Conservation (phyloP, 2,329 filamentous ascomycete species). For the Aphanoascus verrucosus region DNA sequence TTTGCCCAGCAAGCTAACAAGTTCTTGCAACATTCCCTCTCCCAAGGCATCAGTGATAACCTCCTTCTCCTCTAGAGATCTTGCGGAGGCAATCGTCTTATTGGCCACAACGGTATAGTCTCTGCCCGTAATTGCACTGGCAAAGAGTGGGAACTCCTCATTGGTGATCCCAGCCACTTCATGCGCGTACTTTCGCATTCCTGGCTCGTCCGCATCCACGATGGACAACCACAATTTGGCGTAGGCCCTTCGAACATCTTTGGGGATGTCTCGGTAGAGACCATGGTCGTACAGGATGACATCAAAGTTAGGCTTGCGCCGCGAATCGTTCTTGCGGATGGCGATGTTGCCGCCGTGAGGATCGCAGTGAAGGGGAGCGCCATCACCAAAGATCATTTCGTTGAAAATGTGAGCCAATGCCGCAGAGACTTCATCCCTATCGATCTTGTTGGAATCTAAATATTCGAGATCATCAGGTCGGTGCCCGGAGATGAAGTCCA, state of each 20-base stretch:
- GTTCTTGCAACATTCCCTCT: constrained; percentile 75
- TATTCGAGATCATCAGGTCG: constrained; percentile 83
- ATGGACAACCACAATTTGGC: constrained; percentile 97
- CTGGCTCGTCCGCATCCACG: constrained; percentile 71
- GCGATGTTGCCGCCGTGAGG: constrained; percentile 95
- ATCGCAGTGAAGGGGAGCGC: constrained; percentile 87
- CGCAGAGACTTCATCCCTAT: constrained; percentile 89
- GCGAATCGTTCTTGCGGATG: constrained; percentile 61
- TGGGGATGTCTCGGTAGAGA: constrained; percentile 83
- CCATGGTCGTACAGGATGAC: constrained; percentile 95
- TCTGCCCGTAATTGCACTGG: constrained; percentile 87
- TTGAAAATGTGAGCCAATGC: constrained; percentile 89
- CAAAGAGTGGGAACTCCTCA: constrained; percentile 87
- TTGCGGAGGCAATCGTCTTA: constrained; percentile 45
- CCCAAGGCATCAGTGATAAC: constrained; percentile 74
- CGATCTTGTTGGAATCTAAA: constrained; percentile 74
- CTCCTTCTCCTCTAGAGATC: constrained; percentile 69
- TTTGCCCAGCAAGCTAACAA: constrained; percentile 76
- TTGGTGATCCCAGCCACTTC: constrained; percentile 84
- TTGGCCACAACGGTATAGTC: constrained; percentile 68
- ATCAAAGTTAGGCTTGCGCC: constrained; percentile 70
- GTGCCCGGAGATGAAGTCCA: constrained; percentile 81
- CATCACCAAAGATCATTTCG: constrained; percentile 94
- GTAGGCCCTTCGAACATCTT: constrained; percentile 67
- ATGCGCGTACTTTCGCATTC: constrained; percentile 79